Base-by-base conservation (phyloP, 257 asterid genomes). In the Orobanche coerulescens region DNA sequence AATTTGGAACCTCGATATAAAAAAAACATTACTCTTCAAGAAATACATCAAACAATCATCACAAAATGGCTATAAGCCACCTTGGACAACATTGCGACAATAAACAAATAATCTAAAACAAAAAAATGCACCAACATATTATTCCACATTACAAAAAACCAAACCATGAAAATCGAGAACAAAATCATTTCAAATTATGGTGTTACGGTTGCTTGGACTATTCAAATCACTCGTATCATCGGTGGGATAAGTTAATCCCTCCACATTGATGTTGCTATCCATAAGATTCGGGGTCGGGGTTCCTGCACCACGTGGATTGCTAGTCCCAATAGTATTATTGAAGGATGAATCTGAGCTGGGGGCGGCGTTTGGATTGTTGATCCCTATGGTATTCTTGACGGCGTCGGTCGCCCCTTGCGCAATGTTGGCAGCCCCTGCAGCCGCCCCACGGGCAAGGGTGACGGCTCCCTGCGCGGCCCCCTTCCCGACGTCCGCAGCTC, bases 341-440 rank as follows among this genome's bases (percentile, higher is more conserved):
- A n/a, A n/a, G n/a, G n/a, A n/a, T n/a, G n/a, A n/a, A n/a, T n/a
- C n/a, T n/a, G n/a, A n/a, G 4, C 36, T 9, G 36, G 36, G 7
- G 7, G 16, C 16, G 14, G 50, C 7, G 6, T 16, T 43, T 15
- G 50, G 16, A 4, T 6, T 31, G 42, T 46, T 46, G 16, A 43
- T 39, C 25, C 73, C 73, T 0, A 75, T 60, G 2, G 76, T 71
- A 37, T 50, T 73, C 69, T 78, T 87, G 42, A 87, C 86, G 1
- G 82, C 91, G 0, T 71, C 94, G 0, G 96, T 82, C 30, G 96
- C 85, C 0, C 94, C 96, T 3, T 69, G 69, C 0, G 82, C 81
- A 14, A 79, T 55, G 60, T 75, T 73, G 24, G 86, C 82, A 0
- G 76, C 88, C 6, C 88, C 88, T 0, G 28, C 15, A 39, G 81